A percentile compares a stretch with the other conserved stretches of the same genome.
Conservation (phyloP, 164 flowering plant genomes). For the Vitis labrusca region DNA sequence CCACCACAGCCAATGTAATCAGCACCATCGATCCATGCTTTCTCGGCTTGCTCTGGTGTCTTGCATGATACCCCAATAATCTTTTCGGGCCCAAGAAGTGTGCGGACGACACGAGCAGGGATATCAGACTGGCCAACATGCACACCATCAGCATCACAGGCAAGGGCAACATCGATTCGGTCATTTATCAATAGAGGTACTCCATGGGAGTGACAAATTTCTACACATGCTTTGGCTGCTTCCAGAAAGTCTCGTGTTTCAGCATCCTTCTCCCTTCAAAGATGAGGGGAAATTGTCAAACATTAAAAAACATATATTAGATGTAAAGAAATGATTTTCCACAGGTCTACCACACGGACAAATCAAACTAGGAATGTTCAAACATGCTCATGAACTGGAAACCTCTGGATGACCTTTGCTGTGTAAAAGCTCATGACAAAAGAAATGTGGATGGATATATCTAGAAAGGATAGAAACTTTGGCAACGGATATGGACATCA, state of each 20-base stretch:
- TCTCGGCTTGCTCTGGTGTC: conserved; percentile 77
- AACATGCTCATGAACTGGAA: background rate
- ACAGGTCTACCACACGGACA: background rate
- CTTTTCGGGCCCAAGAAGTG: conserved; percentile 85
- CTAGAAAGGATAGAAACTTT: no score
- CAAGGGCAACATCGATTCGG: conserved; percentile 84
- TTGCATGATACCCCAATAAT: conserved; percentile 94
- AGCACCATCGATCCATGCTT: conserved; percentile 86
- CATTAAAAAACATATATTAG: no score
- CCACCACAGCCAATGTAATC: conserved; percentile 97
- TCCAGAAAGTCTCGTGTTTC: conserved; percentile 72
- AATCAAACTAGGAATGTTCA: background rate
- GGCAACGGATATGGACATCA: no score
- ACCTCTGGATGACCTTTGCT: no score
- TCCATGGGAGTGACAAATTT: conserved; percentile 57
- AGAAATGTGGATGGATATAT: no score
- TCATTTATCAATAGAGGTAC: conserved; percentile 85
- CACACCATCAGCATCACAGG: conserved; percentile 93
- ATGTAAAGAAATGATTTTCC: background rate
- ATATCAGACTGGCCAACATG: conserved; percentile 98
- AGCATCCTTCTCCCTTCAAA: conserved; percentile 76
- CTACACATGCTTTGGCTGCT: conserved; percentile 63
- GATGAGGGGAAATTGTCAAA: background rate
- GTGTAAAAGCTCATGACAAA: no score
- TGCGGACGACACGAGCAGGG: conserved; percentile 58